Base-by-base conservation (phyloP, 1,139 yeast species). In the Kurtzmaniella quercitrusa region DNA sequence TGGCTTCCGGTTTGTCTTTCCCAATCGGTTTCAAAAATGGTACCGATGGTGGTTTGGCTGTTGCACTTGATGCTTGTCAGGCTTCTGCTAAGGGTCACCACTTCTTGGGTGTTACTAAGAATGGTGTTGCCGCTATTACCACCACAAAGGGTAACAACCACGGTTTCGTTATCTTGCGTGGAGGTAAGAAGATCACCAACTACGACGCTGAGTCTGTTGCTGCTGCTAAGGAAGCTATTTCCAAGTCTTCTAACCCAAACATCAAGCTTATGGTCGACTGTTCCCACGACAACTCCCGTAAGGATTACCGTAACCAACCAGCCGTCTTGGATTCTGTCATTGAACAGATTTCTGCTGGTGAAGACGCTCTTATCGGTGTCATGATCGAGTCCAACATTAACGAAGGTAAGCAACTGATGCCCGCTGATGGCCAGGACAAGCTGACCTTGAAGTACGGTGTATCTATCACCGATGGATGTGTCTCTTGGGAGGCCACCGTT, bases 11-110 rank as follows among this genome's bases (percentile, higher is more conserved):
- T 33, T 74, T 91, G 40, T 86, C 95, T 14, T 91, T 91, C 88
- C 98, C 98, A 40, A 88, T 91, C 42, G 98, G 98, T 38, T 91
- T 91, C 83, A 91, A 91, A 65, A 91, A 91, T 61, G 97, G 97
- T 59, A 91, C 98, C 34, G 97, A 91, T 61, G 98, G 98, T 59
- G 80, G 89, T 39, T 68, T 91, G 44, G 88, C 87, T 48, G 97
- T 91, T 45, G 95, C 97, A 34, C 75, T 93, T 47, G 98, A 93
- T 61, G 98, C 98, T 38, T 79, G 89, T 63, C 79, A 89, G 58
- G 94, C 98, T 38, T 95, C 98, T 33, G 72, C 91, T 36, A 88
- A 87, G 63, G 91, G 95, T 20, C 98, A 93, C 61, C 96, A 91
- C 64, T 93, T 93, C 74, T 68, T 93, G 60, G 82, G 91, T 23